Conservation (phyloP, 768 basidiomycete genomes). For the Lepiota venenata region DNA sequence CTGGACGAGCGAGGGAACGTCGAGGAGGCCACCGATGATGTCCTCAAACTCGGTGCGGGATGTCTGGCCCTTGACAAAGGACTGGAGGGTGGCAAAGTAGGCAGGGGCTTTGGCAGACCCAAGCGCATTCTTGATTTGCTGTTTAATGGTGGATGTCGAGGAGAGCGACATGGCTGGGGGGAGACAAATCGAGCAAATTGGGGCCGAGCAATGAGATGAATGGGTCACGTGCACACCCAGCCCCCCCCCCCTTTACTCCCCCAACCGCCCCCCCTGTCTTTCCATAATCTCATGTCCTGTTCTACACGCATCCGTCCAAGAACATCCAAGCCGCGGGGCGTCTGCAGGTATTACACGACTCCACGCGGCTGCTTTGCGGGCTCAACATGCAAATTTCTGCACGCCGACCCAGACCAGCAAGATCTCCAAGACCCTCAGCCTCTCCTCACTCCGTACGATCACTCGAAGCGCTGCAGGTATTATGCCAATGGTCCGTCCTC, state of each 20-base stretch:
- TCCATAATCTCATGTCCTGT: conserved; percentile 11
- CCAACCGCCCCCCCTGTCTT: neutral
- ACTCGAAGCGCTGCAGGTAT: conserved; percentile 65
- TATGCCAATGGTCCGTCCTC: conserved; percentile 50
- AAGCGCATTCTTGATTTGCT: conserved; percentile 58
- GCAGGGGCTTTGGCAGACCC: conserved; percentile 49
- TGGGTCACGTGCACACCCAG: conserved; percentile 10
- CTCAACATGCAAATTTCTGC: conserved; percentile 73
- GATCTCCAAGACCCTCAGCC: conserved; percentile 23
- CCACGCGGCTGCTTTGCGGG: conserved; percentile 69
- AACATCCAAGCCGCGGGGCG: conserved; percentile 69
- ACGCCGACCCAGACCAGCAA: conserved; percentile 37
- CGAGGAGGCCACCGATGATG: conserved; percentile 8
- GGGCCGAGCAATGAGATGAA: neutral
- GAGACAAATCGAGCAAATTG: neutral
- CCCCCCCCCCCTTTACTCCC: conserved; percentile 10
- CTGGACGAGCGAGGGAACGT: conserved; percentile 45
- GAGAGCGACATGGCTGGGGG: conserved; percentile 59
- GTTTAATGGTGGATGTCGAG: conserved; percentile 70
- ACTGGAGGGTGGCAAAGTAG: conserved; percentile 65
- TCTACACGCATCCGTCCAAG: conserved; percentile 39
- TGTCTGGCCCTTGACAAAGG: conserved; percentile 63
- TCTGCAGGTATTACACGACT: conserved; percentile 65
- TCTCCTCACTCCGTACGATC: conserved; percentile 63
- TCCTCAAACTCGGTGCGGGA: conserved; percentile 80